A percentile compares a stretch with the other conserved stretches of the same genome.
These are phyloP conservation scores for Wickerhamomyces bisporus DNA, from an alignment of 805 yeast genomes.

Conservation along the genomic window DNA sequence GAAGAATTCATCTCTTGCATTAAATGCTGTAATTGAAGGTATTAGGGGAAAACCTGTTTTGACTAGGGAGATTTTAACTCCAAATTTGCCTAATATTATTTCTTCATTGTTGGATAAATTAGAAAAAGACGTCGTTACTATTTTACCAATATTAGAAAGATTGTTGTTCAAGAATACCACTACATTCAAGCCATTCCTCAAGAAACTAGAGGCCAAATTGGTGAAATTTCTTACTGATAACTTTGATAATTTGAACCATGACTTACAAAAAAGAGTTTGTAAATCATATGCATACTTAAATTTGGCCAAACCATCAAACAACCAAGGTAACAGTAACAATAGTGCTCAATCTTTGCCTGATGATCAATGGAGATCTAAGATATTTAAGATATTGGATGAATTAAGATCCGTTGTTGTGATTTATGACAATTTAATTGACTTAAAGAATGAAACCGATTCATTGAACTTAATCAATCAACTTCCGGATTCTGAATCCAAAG, in stretches of 20 bases:
- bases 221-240: conserved; percentile 29
- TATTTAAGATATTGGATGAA: conserved; percentile 46
- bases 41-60: conserved; percentile 79
- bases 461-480: conserved; percentile 34
- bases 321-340: conserved; percentile 20
- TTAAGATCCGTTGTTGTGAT: conserved; percentile 49
- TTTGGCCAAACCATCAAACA: conserved; percentile 38
- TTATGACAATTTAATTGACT: conserved; percentile 53
- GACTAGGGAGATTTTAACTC: conserved; percentile 78
- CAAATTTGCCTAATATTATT: conserved; percentile 64
- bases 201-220: conserved; percentile 49
- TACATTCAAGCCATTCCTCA: conserved; percentile 74
- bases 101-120: conserved; percentile 44
- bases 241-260: conserved; percentile 34
- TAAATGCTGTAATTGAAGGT: conserved; percentile 29
- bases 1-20: conserved; percentile 26
- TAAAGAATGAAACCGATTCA: conserved; percentile 51
- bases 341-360: conserved; percentile 32
- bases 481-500: conserved; percentile 27
- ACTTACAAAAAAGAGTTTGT: conserved; percentile 38
- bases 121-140: conserved; percentile 27
- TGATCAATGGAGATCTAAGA: conserved; percentile 43
- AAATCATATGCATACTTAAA: conserved; percentile 51
- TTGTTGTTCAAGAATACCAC: conserved; percentile 60
- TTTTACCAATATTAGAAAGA: conserved; percentile 36